These are phyloP conservation scores for Chrysoporthe puriensis DNA, from an alignment of 2,329 filamentous ascomycete genomes.

Conservation along the genomic window DNA sequence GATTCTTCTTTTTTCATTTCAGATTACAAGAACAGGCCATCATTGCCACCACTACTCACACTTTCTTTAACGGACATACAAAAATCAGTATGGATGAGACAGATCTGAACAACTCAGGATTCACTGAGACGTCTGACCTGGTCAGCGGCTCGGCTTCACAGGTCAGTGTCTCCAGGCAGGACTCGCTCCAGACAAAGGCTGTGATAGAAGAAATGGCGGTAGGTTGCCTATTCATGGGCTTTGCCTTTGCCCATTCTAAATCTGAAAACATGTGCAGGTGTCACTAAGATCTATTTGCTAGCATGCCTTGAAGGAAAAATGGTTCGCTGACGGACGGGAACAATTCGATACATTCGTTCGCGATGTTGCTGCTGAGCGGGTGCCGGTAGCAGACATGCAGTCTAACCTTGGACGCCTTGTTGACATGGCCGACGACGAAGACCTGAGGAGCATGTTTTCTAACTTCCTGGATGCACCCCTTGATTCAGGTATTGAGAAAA, in stretches of 20 bases:
- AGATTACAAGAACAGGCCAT: background rate
- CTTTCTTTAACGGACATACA: background rate
- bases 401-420: background rate
- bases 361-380: background rate
- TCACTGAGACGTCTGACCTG: background rate
- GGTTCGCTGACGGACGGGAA: background rate
- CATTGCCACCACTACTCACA: background rate
- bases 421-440: background rate
- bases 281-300: background rate
- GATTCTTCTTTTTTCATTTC: background rate
- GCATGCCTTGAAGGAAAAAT: background rate
- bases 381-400: background rate
- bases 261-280: background rate
- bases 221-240: background rate
- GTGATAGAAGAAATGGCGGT: background rate
- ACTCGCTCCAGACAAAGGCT: background rate
- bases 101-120: background rate
- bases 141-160: background rate
- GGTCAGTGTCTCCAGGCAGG: background rate
- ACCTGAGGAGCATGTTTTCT: background rate
- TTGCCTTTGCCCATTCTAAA: background rate
- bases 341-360: background rate
- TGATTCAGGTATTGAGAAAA: background rate
- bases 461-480: background rate
- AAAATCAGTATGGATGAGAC: background rate